Evolutionary conservation across 2,329 filamentous ascomycete species (phyloP).

Genomic region (Colletotrichum navitas): DNA sequence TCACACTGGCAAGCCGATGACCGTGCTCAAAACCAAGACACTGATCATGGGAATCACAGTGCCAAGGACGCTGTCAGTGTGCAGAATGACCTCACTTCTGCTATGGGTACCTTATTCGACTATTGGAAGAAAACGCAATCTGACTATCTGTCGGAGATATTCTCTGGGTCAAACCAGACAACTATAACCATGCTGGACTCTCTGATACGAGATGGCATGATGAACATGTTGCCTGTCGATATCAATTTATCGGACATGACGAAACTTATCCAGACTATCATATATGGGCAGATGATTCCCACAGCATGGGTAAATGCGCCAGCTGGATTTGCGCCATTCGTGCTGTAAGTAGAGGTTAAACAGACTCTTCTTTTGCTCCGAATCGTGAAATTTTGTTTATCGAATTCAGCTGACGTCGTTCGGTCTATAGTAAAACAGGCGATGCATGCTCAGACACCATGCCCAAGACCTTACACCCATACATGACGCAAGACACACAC

Average conservation of each 20-base stretch:
- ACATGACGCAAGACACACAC: slow-evolving; percentile 25
- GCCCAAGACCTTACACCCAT: slow-evolving; percentile 22
- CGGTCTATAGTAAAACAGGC: slow-evolving; percentile 2
- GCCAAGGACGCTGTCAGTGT: slow-evolving; percentile 10
- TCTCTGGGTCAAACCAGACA: slow-evolving; percentile 9
- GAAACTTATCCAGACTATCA: not conserved
- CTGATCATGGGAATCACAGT: not conserved
- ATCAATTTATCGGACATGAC: slow-evolving; percentile 24
- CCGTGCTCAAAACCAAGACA: not conserved
- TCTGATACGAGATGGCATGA: slow-evolving; percentile 8
- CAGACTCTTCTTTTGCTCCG: not conserved
- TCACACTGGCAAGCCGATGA: not conserved
- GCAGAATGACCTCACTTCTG: slow-evolving; percentile 13
- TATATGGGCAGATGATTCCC: slow-evolving; percentile 30
- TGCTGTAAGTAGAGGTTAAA: slow-evolving; percentile 10
- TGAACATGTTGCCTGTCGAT: slow-evolving; percentile 29
- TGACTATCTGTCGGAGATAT: slow-evolving; percentile 3
- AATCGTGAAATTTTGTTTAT: no score
- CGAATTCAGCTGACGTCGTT: not conserved
- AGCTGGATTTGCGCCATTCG: slow-evolving; percentile 6
- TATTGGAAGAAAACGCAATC: slow-evolving; percentile 28
- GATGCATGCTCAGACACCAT: slow-evolving; percentile 14
- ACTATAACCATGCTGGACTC: slow-evolving; percentile 13
- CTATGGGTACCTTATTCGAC: slow-evolving; percentile 19
- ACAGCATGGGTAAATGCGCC: slow-evolving; percentile 14